These are phyloP conservation scores for Candida silvatica DNA, from an alignment of 805 yeast genomes.

Conservation along the genomic window DNA sequence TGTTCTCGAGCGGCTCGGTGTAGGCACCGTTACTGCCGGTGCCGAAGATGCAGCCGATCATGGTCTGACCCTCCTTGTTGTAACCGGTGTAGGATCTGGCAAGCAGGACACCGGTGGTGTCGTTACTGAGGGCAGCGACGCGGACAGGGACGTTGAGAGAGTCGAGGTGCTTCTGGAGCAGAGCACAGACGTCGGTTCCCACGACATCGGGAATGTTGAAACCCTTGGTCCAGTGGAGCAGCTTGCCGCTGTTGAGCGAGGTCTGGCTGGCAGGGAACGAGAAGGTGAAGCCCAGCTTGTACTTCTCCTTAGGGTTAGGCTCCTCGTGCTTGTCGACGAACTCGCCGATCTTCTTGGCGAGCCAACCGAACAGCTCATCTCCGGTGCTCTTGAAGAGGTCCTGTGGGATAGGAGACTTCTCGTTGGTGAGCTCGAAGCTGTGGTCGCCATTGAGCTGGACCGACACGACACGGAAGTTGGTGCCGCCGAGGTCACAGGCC, in stretches of 20 bases:
- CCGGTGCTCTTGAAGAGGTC: slow-evolving; percentile 63
- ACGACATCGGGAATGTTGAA: slow-evolving; percentile 80
- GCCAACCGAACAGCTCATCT: slow-evolving; percentile 60
- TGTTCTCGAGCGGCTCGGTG: slow-evolving; percentile 64
- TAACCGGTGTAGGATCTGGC: slow-evolving; percentile 74
- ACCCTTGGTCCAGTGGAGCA: slow-evolving; percentile 96
- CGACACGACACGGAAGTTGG: slow-evolving; percentile 92
- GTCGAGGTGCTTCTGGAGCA: slow-evolving; percentile 66
- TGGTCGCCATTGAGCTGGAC: slow-evolving; percentile 70
- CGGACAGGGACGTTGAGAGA: slow-evolving; percentile 48
- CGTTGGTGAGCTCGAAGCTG: slow-evolving; percentile 68
- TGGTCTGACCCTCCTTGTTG: slow-evolving; percentile 63
- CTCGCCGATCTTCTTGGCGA: slow-evolving; percentile 60
- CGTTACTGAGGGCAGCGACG: slow-evolving; percentile 88
- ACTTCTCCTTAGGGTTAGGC: slow-evolving; percentile 15
- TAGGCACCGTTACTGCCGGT: slow-evolving; percentile 98
- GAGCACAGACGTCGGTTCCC: slow-evolving; percentile 70
- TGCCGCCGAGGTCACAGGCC: slow-evolving; percentile 95
- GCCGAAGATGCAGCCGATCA: slow-evolving; percentile 88
- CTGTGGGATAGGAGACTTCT: slow-evolving; percentile 71
- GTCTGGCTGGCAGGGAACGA: slow-evolving; percentile 89
- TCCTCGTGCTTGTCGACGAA: slow-evolving; percentile 56
- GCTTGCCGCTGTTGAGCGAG: slow-evolving; percentile 66
- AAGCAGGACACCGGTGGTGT: slow-evolving; percentile 89
- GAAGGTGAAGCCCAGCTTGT: slow-evolving; percentile 88